phyloP scores from a whole-genome alignment of 1,139 yeast species.

The Meyerozyma athensensis region DNA sequence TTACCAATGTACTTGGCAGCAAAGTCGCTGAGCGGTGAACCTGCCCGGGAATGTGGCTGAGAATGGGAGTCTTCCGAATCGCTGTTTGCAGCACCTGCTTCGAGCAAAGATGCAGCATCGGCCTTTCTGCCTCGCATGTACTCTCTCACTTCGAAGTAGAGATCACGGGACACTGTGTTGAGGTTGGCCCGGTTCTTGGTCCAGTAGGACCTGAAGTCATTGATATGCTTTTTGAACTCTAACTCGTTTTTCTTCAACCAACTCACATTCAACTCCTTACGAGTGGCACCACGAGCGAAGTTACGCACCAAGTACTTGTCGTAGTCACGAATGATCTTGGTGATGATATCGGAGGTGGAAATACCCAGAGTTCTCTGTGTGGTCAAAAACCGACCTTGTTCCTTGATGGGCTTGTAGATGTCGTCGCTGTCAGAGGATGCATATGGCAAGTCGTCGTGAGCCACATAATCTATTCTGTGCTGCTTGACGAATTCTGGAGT shows the following conservation, averaged over 20 bases:
- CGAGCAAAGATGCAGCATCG: slow-evolving; percentile 31
- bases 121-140: slow-evolving; percentile 54
- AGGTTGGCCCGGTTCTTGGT: slow-evolving; percentile 66
- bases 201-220: slow-evolving; percentile 81
- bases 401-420: slow-evolving; percentile 87
- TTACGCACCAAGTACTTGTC: slow-evolving; percentile 95
- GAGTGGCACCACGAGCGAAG: slow-evolving; percentile 94
- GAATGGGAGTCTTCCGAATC: slow-evolving; percentile 28
- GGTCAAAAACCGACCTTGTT: slow-evolving; percentile 82
- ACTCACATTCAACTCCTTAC: slow-evolving; percentile 92
- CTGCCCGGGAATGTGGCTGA: slow-evolving; percentile 15
- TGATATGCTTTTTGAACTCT: slow-evolving; percentile 85
- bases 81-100: slow-evolving; percentile 16
- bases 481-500: slow-evolving; percentile 72
- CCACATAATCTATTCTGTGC: slow-evolving; percentile 90
- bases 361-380: slow-evolving; percentile 97
- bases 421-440: slow-evolving; percentile 85
- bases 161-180: slow-evolving; percentile 72
- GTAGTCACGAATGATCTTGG: slow-evolving; percentile 90
- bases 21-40: slow-evolving; percentile 56
- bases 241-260: slow-evolving; percentile 97
- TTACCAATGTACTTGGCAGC: slow-evolving; percentile 59
- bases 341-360: slow-evolving; percentile 92
- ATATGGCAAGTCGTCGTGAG: slow-evolving; percentile 96
- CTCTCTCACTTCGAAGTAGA: slow-evolving; percentile 79